Conservation (phyloP, 2,329 filamentous ascomycete genomes). For the Rhynchosporium agropyri region DNA sequence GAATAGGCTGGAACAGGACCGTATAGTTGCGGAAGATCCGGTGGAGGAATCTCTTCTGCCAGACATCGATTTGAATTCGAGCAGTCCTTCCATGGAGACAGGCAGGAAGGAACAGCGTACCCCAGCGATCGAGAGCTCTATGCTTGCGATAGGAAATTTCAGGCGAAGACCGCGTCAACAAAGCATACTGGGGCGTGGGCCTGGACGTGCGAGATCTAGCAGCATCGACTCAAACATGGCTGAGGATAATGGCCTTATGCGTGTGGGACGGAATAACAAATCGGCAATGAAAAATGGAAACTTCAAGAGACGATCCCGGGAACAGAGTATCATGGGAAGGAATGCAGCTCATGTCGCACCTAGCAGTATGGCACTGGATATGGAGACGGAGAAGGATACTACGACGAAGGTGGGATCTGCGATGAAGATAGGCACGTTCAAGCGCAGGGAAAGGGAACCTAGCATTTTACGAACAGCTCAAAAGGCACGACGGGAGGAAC, state of each 20-base stretch:
- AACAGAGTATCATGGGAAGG: constrained; percentile 42
- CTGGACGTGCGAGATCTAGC: constrained; percentile 37
- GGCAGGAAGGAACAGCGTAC: constrained; percentile 36
- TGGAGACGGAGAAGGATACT: constrained; percentile 36
- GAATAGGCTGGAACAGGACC: constrained; percentile 6
- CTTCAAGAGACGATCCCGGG: constrained; percentile 43
- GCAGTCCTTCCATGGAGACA: constrained; percentile 39
- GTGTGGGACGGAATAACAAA: constrained; percentile 36
- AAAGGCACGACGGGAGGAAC: constrained; percentile 42
- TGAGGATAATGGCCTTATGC: constrained; percentile 36
- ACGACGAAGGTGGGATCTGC: constrained; percentile 43
- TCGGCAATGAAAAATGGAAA: constrained; percentile 39
- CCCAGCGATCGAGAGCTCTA: constrained; percentile 42
- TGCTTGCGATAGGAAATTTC: constrained; percentile 56
- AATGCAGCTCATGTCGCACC: constrained; percentile 27
- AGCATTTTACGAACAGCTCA: constrained; percentile 56
- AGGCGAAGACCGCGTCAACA: constrained; percentile 58
- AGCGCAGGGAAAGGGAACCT: constrained; percentile 59
- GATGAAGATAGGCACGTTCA: constrained; percentile 60
- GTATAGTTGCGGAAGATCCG: background rate
- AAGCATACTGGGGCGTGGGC: constrained; percentile 37
- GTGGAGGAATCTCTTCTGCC: constrained; percentile 21
- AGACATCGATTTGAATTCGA: constrained; percentile 34
- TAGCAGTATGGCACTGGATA: constrained; percentile 37
- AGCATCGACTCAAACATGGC: constrained; percentile 41